Base-by-base conservation (phyloP, 2,329 filamentous ascomycete genomes). In the Talaromyces atroroseus region DNA sequence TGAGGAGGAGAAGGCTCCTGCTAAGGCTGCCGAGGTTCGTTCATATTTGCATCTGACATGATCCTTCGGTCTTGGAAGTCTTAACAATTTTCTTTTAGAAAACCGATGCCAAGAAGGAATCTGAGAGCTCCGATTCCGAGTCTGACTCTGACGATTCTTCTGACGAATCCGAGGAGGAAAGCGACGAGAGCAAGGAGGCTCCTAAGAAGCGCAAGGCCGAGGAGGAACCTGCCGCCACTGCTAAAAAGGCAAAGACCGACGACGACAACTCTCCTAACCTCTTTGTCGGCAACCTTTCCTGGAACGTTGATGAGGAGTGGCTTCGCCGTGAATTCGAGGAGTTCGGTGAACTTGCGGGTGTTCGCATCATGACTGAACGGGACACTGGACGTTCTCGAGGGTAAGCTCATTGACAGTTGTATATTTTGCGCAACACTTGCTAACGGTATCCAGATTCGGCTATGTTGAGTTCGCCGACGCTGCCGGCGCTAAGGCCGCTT, bases 281-380 rank as follows among this genome's bases (percentile, higher is more conserved):
- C 54, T 96, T 95, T 74, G 85, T 91, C 63, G 92, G 92, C 65
- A 92, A 90, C 79, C 80, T 96, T 62, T 90, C 89, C 75, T 96
- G 91, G 91, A 89, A 86, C 70, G 80, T 96, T 53, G 89, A 95
- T 65, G 92, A 96, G 74, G 85, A 91, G 62, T 84, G 83, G 76
- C 85, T 96, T 62, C 81, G 82, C 63, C 82, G 87, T 66, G 88
- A 92, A 72, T 96, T 96, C 78, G 83, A 91, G 78, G 76, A 82
- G 61, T 92, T 87, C 67, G 87, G 86, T 61, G 87, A 87, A 68
- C 80, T 95, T 56, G 76, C 79, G 63, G 82, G 84, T 66, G 87
- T 86, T 62, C 87, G 90, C 65, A 85, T 96, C 68, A 89, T 96
- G 72, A 92, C 85, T 65, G 90, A 95, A 78, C 87, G 87, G 72